Base-by-base conservation (phyloP, 2,329 filamentous ascomycete species). In the Ophiocordyceps sinensis region DNA sequence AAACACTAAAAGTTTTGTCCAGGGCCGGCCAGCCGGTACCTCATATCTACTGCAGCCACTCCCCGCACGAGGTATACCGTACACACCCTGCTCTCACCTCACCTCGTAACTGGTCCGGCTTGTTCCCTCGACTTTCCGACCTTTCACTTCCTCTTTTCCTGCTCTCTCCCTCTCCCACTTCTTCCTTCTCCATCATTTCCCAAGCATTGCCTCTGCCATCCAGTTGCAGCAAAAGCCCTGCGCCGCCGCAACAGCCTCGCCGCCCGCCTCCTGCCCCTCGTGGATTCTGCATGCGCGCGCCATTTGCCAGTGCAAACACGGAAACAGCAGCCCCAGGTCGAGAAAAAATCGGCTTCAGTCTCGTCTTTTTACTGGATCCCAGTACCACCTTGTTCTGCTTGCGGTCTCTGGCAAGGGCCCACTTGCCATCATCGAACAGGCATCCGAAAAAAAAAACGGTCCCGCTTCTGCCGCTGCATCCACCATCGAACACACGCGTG, bases 341-440 rank as follows among this genome's bases (percentile, higher is more conserved):
- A 37, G 37, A 43, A 47, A 43, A 46, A 44, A 40, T 41, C 29
- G 40, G 38, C 39, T 39, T 43, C 38, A 37, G 35, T 38, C 40
- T 39, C 40, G 28, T 41, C 37, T 46, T 44, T 45, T 44, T 23
- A 28, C 45, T 46, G 47, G 47, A 48, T 38, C 41, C 47, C 43
- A 47, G 40, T 42, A 45, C 43, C 47, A 48, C 41, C 44, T 47
- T 46, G 45, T 41, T 40, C 48, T 52, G 48, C 43, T 51, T 52
- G 49, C 49, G 50, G 50, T 46, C 47, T 39, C 44, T 44, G 32
- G 44, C 48, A 43, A 41, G 48, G 23, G 42, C 47, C 48, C 47
- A 49, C 49, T 51, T 48, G 46, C 50, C 45, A 45, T 40, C 48
- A 45, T 42, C 41, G 41, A 49, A 46, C 45, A 45, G 47, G 48